phyloP scores from a whole-genome alignment of 2,329 filamentous ascomycete species.

The Penicillium sp. region DNA sequence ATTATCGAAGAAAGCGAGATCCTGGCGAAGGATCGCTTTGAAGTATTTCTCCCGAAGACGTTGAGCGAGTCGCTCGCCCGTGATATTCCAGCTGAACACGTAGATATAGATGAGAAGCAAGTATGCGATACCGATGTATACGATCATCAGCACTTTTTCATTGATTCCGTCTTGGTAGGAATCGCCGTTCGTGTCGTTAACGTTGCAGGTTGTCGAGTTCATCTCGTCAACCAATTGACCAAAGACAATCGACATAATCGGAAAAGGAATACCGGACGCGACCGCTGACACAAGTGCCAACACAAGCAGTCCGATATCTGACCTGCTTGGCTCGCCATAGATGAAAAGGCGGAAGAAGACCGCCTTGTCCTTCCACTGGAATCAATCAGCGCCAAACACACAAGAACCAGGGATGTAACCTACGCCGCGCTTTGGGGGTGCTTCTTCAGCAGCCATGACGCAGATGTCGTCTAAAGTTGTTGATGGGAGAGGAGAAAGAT shows the following conservation, averaged over 20 bases:
- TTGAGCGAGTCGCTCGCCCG: slow-evolving; percentile 68
- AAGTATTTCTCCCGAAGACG: slow-evolving; percentile 76
- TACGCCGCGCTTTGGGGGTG: slow-evolving; percentile 4
- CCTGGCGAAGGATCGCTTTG: slow-evolving; percentile 72
- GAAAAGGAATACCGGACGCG: slow-evolving; percentile 34
- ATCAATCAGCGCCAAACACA: background rate
- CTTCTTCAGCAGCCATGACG: background rate
- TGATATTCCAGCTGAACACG: slow-evolving; percentile 82
- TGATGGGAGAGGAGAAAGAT: background rate
- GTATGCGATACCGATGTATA: slow-evolving; percentile 74
- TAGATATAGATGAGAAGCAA: slow-evolving; percentile 71
- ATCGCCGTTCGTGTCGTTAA: background rate
- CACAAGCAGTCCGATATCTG: slow-evolving; percentile 2
- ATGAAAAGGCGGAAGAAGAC: slow-evolving; percentile 4
- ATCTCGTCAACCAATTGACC: slow-evolving; percentile 34
- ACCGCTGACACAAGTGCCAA: slow-evolving; percentile 28
- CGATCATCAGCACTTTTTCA: slow-evolving; percentile 18
- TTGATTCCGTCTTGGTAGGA: slow-evolving; percentile 10
- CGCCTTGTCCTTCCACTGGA: slow-evolving; percentile 3
- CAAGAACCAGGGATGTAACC: background rate
- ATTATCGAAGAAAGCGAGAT: slow-evolving; percentile 83
- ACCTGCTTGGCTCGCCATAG: slow-evolving; percentile 8
- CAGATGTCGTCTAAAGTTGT: background rate
- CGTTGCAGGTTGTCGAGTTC: slow-evolving; percentile 27
- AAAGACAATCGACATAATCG: slow-evolving; percentile 34